Conservation (phyloP, 139 green algal genomes). For the Volvox reticuliferus region DNA sequence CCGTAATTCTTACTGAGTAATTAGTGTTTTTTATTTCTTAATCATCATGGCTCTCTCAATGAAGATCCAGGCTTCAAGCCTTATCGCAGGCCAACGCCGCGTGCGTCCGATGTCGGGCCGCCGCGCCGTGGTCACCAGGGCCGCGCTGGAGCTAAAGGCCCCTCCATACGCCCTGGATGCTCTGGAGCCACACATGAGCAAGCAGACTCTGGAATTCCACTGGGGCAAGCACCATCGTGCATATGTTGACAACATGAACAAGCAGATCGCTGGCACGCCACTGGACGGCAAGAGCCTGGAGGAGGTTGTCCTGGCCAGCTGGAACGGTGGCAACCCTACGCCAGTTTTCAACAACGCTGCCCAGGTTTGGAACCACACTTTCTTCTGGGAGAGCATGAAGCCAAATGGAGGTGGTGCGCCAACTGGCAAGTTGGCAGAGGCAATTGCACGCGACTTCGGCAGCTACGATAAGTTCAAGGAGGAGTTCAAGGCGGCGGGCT, state of each 20-base stretch:
- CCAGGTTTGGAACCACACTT: slow-evolving; percentile 94
- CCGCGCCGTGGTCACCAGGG: slow-evolving; percentile 44
- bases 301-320: slow-evolving; percentile 81
- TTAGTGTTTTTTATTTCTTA: not conserved
- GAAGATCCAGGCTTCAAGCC: slow-evolving; percentile 37
- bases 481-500: slow-evolving; percentile 86
- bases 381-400: slow-evolving; percentile 95
- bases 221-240: slow-evolving; percentile 95
- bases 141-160: slow-evolving; percentile 65
- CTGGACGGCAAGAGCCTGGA: slow-evolving; percentile 89
- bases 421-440: slow-evolving; percentile 78
- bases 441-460: slow-evolving; percentile 92
- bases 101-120: slow-evolving; percentile 13
- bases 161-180: slow-evolving; percentile 77
- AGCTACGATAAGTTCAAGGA: slow-evolving; percentile 90
- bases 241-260: slow-evolving; percentile 95
- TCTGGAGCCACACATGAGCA: slow-evolving; percentile 82
- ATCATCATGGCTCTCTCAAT: slow-evolving; percentile 49
- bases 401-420: slow-evolving; percentile 85
- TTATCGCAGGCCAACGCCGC: slow-evolving; percentile 41
- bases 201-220: slow-evolving; percentile 88
- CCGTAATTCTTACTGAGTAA: no score
- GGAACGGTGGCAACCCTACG: slow-evolving; percentile 88
- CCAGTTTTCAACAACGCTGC: slow-evolving; percentile 96
- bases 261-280: slow-evolving; percentile 92